Conservation (phyloP, 345 rosid genomes). For the Eucalyptus marginata region DNA sequence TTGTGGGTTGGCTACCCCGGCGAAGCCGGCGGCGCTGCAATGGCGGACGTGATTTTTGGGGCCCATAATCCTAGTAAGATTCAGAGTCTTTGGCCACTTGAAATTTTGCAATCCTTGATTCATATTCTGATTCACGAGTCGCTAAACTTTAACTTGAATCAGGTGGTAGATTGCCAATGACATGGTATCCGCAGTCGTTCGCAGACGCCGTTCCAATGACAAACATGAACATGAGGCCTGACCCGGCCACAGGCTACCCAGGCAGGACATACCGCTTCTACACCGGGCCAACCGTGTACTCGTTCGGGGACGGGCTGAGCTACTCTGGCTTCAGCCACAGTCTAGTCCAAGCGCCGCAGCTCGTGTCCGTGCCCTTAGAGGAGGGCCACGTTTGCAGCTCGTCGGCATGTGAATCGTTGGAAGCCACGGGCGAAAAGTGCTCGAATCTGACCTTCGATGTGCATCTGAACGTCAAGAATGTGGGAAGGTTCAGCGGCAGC, state of each 20-base stretch:
- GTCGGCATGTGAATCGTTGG: conserved; percentile 47
- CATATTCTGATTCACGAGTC: not conserved
- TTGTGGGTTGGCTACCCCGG: conserved; percentile 97
- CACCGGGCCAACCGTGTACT: conserved; percentile 71
- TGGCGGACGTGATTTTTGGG: conserved; percentile 78
- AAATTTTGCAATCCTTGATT: not conserved
- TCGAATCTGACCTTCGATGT: conserved; percentile 30
- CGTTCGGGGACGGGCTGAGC: conserved; percentile 88
- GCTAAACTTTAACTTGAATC: not conserved
- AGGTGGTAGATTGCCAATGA: conserved; percentile 94
- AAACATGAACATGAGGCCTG: conserved; percentile 92
- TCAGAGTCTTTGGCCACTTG: not conserved
- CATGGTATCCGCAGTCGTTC: conserved; percentile 89
- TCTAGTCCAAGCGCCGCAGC: conserved; percentile 42
- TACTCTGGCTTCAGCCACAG: conserved; percentile 34
- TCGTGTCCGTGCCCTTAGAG: conserved; percentile 29
- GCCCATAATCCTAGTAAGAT: conserved; percentile 68
- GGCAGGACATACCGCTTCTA: conserved; percentile 87
- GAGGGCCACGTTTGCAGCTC: conserved; percentile 42
- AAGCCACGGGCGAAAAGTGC: conserved; percentile 30
- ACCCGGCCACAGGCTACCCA: conserved; percentile 63
- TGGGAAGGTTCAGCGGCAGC: conserved; percentile 33
- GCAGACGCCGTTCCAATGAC: conserved; percentile 78
- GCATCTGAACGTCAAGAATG: conserved; percentile 38
- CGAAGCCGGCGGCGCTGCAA: conserved; percentile 88